Percentiles rank a stretch among this genome's conserved stretches.
Conservation (phyloP, 176 grass and related monocot species). For the Poa annua region DNA sequence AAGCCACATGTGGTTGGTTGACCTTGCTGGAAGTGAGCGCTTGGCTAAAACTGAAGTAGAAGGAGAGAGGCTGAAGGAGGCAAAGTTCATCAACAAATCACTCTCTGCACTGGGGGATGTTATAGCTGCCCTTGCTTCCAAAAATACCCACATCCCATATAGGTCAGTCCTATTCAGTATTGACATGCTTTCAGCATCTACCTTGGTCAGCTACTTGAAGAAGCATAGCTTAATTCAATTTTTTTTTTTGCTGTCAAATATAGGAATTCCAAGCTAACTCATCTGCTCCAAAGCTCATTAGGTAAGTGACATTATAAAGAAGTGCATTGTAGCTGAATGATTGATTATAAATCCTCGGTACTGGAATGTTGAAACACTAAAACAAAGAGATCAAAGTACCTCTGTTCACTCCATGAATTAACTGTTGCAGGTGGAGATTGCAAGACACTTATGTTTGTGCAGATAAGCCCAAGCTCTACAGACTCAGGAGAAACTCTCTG, state of each 20-base stretch:
- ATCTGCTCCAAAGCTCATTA: slow-evolving; percentile 92
- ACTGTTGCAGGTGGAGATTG: slow-evolving; percentile 86
- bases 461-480: slow-evolving; percentile 88
- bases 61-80: slow-evolving; percentile 87
- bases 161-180: slow-evolving; percentile 59
- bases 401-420: slow-evolving; percentile 10
- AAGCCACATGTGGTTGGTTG: slow-evolving; percentile 91
- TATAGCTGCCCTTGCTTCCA: slow-evolving; percentile 91
- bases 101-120: slow-evolving; percentile 92
- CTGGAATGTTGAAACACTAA: slow-evolving; percentile 19
- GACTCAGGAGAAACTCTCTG: slow-evolving; percentile 87
- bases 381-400: neutral
- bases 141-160: slow-evolving; percentile 83
- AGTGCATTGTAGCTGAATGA: slow-evolving; percentile 19
- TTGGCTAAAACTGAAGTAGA: slow-evolving; percentile 80
- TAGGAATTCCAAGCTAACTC: slow-evolving; percentile 97
- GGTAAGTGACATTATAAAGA: slow-evolving; percentile 48
- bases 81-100: slow-evolving; percentile 94
- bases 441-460: slow-evolving; percentile 98
- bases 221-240: slow-evolving; percentile 13
- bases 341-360: slow-evolving; percentile 1
- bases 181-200: neutral
- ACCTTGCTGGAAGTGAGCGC: slow-evolving; percentile 94
- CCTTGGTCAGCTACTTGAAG: slow-evolving; percentile 30
- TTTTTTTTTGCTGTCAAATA: slow-evolving; percentile 50